Conservation (phyloP, 768 basidiomycete genomes). For the Nidula microcarpa region DNA sequence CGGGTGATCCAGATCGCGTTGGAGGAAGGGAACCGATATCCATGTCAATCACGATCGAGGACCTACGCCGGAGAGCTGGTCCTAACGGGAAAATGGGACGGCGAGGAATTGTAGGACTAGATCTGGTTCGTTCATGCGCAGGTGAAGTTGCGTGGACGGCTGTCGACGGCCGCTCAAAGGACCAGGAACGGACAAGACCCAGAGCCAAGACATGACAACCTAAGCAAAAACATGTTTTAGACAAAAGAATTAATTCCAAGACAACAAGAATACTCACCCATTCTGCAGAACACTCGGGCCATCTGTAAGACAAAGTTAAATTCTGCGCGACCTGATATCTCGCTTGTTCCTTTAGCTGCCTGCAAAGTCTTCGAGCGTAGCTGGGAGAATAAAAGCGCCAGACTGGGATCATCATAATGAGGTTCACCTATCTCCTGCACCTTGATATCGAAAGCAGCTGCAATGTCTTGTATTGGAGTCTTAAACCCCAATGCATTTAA, state of each 20-base stretch:
- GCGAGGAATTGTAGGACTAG: slow-evolving; percentile 41
- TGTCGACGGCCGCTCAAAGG: slow-evolving; percentile 77
- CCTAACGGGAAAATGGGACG: slow-evolving; percentile 45
- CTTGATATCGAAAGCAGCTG: slow-evolving; percentile 47
- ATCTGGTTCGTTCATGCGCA: neutral
- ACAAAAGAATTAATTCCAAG: neutral
- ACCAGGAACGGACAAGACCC: slow-evolving; percentile 87
- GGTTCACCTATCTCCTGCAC: slow-evolving; percentile 75
- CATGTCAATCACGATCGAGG: slow-evolving; percentile 89
- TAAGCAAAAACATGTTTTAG: slow-evolving; percentile 26
- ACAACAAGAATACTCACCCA: slow-evolving; percentile 61
- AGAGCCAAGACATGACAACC: slow-evolving; percentile 93
- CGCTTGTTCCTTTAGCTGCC: slow-evolving; percentile 88
- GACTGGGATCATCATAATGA: slow-evolving; percentile 91
- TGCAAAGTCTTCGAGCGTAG: slow-evolving; percentile 89
- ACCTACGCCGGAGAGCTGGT: slow-evolving; percentile 53
- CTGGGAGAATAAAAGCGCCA: slow-evolving; percentile 87
- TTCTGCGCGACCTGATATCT: slow-evolving; percentile 83
- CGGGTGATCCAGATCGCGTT: slow-evolving; percentile 53
- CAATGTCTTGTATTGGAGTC: slow-evolving; percentile 79
- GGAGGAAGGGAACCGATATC: slow-evolving; percentile 64
- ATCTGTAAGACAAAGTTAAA: slow-evolving; percentile 97
- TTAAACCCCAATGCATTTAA: slow-evolving; percentile 24
- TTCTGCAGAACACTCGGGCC: slow-evolving; percentile 87
- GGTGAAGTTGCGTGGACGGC: slow-evolving; percentile 6